Evolutionary conservation across 306 rosid genomes (phyloP).

Genomic region (Cucurbita argyrosperma): DNA sequence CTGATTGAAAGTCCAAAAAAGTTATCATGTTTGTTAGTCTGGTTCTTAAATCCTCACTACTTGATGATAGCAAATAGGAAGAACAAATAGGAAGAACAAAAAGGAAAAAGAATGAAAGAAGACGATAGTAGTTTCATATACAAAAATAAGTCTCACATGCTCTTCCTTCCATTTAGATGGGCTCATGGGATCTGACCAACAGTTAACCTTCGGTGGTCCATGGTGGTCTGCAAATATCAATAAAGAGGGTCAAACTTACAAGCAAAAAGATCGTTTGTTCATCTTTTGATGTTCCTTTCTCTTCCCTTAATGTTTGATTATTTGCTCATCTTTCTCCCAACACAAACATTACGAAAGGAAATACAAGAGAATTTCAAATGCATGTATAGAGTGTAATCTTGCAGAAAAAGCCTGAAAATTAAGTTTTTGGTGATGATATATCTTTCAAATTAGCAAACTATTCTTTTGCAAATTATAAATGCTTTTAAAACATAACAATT

Average conservation of each 20-base stretch:
- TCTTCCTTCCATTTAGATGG: constrained; percentile 99
- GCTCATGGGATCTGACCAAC: constrained; percentile 78
- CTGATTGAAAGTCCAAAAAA: neutral
- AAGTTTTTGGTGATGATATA: neutral
- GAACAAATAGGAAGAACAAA: neutral
- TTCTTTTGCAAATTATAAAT: neutral
- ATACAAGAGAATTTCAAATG: neutral
- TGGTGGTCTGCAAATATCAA: constrained; percentile 55
- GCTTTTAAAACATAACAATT: neutral
- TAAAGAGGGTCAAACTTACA: neutral
- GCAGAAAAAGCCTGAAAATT: neutral
- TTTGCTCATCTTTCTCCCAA: neutral
- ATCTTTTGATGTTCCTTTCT: neutral
- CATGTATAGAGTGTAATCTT: neutral
- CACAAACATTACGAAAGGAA: neutral
- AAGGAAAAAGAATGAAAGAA: neutral
- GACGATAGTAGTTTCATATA: neutral
- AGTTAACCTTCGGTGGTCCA: constrained; percentile 58
- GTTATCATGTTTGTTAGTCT: neutral
- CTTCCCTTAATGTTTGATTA: neutral
- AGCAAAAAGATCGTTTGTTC: neutral
- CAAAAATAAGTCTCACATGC: constrained; percentile 48
- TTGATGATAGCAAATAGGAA: neutral
- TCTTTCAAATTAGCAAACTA: neutral
- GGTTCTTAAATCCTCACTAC: neutral